Evolutionary conservation across 2,329 filamentous ascomycete genomes (phyloP).

Genomic region (Claviceps maximensis): DNA sequence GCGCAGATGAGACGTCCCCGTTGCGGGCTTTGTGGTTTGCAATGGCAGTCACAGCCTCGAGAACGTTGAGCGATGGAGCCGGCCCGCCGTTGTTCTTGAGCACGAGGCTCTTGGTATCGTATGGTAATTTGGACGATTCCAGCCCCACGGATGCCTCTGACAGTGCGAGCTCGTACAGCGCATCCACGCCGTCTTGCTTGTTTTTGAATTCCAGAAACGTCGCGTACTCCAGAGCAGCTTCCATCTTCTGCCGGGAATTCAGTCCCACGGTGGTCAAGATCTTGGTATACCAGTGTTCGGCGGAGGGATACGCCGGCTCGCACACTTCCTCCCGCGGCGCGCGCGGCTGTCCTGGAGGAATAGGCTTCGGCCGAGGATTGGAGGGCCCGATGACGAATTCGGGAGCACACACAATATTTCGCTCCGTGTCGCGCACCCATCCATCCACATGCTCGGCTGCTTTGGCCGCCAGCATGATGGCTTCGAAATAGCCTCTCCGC

Average conservation of each 20-base stretch:
- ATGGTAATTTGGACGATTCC: slow-evolving; percentile 23
- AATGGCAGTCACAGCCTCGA: slow-evolving; percentile 62
- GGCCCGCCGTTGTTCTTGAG: slow-evolving; percentile 41
- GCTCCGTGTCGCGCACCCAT: slow-evolving; percentile 57
- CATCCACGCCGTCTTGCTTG: slow-evolving; percentile 48
- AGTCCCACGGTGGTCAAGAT: slow-evolving; percentile 73
- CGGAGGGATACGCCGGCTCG: slow-evolving; percentile 51
- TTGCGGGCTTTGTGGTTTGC: slow-evolving; percentile 64
- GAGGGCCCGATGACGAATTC: slow-evolving; percentile 69
- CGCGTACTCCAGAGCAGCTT: slow-evolving; percentile 71
- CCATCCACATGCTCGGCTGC: slow-evolving; percentile 72
- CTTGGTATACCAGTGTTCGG: slow-evolving; percentile 69
- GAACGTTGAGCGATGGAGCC: slow-evolving; percentile 56
- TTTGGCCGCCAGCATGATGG: slow-evolving; percentile 62
- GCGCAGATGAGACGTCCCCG: slow-evolving; percentile 52
- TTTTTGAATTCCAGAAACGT: slow-evolving; percentile 75
- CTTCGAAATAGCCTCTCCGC: slow-evolving; percentile 74
- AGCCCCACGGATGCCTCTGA: slow-evolving; percentile 54
- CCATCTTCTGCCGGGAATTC: slow-evolving; percentile 61
- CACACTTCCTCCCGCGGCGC: slow-evolving; percentile 67
- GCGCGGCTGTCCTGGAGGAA: slow-evolving; percentile 48
- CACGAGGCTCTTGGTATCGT: slow-evolving; percentile 50
- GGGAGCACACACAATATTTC: slow-evolving; percentile 53
- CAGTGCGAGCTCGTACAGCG: slow-evolving; percentile 64
- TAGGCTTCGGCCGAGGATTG: slow-evolving; percentile 65